These are phyloP conservation scores for Mycena chlorophos DNA, from an alignment of 768 basidiomycete species.

Conservation along the genomic window DNA sequence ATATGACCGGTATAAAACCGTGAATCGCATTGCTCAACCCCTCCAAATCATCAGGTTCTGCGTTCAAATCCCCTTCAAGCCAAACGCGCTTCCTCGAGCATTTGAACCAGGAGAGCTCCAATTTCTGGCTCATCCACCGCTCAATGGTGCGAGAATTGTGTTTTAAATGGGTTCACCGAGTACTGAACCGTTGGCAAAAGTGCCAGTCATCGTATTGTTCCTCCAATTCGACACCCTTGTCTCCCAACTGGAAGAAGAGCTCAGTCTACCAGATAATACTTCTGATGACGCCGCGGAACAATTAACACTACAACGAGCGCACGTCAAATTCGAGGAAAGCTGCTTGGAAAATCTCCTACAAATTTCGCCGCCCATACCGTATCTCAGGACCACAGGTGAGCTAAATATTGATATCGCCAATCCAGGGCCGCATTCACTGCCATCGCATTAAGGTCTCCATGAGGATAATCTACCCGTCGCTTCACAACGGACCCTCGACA, in stretches of 20 bases:
- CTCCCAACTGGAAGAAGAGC: not conserved
- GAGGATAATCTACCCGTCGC: not conserved
- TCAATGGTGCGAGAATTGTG: not conserved
- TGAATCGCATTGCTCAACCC: not conserved
- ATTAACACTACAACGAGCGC: not conserved
- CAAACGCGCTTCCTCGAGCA: not conserved
- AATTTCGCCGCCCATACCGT: not conserved
- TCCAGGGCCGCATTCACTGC: not conserved
- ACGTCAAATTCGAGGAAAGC: not conserved
- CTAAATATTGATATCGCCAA: not conserved
- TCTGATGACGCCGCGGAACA: not conserved
- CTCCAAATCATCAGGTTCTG: not conserved
- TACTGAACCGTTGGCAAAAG: too few species aligned
- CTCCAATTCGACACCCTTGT: not conserved
- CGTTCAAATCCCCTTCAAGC: not conserved
- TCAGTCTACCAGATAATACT: not conserved
- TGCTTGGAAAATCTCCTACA: not conserved
- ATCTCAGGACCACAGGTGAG: not conserved
- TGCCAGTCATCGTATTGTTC: not conserved
- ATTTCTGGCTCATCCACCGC: not conserved
- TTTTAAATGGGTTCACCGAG: too few species aligned
- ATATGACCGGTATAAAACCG: not conserved
- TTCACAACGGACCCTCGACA: not conserved
- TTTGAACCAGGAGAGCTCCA: not conserved
- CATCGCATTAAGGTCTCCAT: not conserved